phyloP scores from a whole-genome alignment of 2,329 filamentous ascomycete species.

The Cytospora chrysosperma region DNA sequence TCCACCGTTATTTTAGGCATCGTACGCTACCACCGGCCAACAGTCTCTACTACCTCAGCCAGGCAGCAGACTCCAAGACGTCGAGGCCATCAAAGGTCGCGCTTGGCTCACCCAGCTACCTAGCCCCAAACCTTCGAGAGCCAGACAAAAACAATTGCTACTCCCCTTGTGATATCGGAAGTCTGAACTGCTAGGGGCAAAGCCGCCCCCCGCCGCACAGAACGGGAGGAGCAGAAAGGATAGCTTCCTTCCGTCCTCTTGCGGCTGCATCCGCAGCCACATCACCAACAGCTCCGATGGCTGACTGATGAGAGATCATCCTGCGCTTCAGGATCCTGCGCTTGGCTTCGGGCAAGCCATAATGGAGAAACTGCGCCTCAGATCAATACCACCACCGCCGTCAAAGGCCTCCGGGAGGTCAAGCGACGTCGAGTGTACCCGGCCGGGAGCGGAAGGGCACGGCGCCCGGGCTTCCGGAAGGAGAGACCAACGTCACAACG shows the following conservation, averaged over 20 bases:
- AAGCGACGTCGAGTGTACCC: neutral
- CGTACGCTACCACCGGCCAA: neutral
- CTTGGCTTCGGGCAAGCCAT: constrained; percentile 1
- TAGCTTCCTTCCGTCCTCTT: neutral
- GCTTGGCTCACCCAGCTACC: neutral
- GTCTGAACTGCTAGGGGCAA: neutral
- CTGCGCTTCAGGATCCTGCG: neutral
- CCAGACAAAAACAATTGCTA: neutral
- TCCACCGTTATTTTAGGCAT: neutral
- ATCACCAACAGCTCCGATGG: constrained; percentile 1
- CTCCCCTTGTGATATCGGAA: neutral
- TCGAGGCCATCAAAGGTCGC: neutral
- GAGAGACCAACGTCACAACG: neutral
- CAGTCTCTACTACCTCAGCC: neutral
- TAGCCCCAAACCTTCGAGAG: neutral
- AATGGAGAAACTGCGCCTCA: neutral
- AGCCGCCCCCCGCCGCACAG: neutral
- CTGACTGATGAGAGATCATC: neutral
- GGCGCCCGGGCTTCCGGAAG: neutral
- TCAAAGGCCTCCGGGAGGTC: neutral
- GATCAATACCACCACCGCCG: neutral
- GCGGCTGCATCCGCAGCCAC: constrained; percentile 5
- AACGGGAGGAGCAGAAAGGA: neutral
- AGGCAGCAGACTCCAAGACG: neutral
- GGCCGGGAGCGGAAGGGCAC: neutral